Evolutionary conservation across 2,329 filamentous ascomycete genomes (phyloP).

Genomic region (Xylariaceae sp.): DNA sequence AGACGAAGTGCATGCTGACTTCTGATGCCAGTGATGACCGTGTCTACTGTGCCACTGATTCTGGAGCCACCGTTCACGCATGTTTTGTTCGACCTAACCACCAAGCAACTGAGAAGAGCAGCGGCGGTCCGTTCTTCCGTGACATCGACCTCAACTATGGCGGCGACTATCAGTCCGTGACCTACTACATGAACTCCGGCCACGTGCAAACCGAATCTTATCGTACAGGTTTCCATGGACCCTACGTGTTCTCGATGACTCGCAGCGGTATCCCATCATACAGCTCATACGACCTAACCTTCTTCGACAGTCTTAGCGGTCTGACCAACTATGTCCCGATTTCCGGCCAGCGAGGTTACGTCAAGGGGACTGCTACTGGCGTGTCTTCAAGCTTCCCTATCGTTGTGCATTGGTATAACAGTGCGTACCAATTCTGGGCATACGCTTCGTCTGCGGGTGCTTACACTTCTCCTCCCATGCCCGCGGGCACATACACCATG

Average conservation of each 20-base stretch:
- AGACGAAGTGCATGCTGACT: too few relatives aligned
- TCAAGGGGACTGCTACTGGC: constrained; percentile 53
- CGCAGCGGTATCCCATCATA: constrained; percentile 45
- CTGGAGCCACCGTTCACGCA: constrained; percentile 28
- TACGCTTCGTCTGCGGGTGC: constrained; percentile 45
- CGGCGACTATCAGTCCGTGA: constrained; percentile 49
- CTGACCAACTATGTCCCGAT: constrained; percentile 52
- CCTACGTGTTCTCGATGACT: constrained; percentile 56
- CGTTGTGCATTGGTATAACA: constrained; percentile 59
- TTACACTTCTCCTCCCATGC: constrained; percentile 58
- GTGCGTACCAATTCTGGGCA: constrained; percentile 55
- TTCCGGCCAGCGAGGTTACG: constrained; percentile 46
- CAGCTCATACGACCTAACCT: constrained; percentile 49
- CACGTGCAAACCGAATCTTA: constrained; percentile 55
- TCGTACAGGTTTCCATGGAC: constrained; percentile 57
- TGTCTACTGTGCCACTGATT: constrained; percentile 48
- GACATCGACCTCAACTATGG: constrained; percentile 58
- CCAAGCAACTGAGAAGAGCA: constrained; percentile 53
- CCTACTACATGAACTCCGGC: constrained; percentile 61
- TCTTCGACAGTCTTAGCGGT: constrained; percentile 48
- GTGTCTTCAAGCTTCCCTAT: constrained; percentile 45
- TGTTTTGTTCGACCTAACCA: constrained; percentile 34
- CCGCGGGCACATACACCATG: constrained; percentile 59
- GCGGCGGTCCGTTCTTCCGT: constrained; percentile 56
- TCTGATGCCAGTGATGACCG: constrained; percentile 42